Conservation (phyloP, 1,284 basidiomycete species). For the Tilletiaria anomala region DNA sequence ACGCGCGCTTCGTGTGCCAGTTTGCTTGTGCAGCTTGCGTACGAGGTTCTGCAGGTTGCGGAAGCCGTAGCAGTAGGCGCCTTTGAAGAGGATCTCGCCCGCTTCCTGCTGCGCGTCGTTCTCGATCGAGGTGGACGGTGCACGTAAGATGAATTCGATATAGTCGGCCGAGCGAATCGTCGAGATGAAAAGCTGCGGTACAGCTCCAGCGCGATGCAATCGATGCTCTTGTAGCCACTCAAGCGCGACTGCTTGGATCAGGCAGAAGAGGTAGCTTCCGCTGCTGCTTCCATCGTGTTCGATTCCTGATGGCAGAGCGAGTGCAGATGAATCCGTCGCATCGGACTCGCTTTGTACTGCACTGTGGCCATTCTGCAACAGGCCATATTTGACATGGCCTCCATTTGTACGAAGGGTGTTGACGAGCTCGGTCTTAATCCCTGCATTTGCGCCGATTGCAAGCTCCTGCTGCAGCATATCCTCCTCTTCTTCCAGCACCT, state of each 20-base stretch:
- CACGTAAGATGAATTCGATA: conserved; percentile 47
- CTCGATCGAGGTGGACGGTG: conserved; percentile 1
- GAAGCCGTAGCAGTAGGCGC: conserved; percentile 92
- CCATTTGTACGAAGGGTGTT: neutral
- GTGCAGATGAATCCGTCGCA: too few relatives aligned
- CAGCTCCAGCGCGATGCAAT: neutral
- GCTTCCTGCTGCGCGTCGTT: neutral
- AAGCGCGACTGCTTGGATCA: conserved; percentile 23
- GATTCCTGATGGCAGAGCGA: too few relatives aligned
- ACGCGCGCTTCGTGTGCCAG: conserved; percentile 42
- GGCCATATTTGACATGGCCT: too few relatives aligned
- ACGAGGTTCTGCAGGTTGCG: conserved; percentile 95
- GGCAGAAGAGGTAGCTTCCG: conserved; percentile 42
- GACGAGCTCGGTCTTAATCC: neutral
- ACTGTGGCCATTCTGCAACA: too few relatives aligned
- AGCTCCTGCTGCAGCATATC: conserved; percentile 12
- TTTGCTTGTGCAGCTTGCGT: conserved; percentile 50
- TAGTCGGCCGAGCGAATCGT: conserved; percentile 45
- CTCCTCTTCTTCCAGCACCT: conserved; percentile 47
- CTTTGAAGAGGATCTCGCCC: conserved; percentile 58
- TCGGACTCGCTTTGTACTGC: neutral
- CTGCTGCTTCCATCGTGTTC: neutral
- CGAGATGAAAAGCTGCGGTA: conserved; percentile 20
- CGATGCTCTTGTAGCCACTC: conserved; percentile 11
- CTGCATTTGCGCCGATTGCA: neutral